Conservation (phyloP, 78 protist genomes). For the Chrysochromulina parva region DNA sequence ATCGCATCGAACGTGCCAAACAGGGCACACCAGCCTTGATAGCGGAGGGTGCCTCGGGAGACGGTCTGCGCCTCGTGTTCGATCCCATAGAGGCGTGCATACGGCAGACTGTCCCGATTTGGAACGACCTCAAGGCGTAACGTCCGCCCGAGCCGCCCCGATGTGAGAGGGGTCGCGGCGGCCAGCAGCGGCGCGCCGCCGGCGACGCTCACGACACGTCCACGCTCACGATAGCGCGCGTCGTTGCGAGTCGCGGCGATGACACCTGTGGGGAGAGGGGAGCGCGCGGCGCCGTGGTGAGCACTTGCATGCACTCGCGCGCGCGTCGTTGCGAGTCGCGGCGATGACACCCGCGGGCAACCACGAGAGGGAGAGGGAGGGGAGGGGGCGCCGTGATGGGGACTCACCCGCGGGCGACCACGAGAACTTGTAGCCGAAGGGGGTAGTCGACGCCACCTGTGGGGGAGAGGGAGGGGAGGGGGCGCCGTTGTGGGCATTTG, state of each 20-base stretch:
- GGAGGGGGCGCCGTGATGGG: too few species aligned
- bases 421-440: slow-evolving; percentile 76
- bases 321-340: slow-evolving; percentile 80
- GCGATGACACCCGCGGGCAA: slow-evolving; percentile 77
- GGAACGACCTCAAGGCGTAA: slow-evolving; percentile 10
- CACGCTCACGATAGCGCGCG: slow-evolving; percentile 36
- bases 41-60: slow-evolving; percentile 32
- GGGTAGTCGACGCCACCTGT: slow-evolving; percentile 69
- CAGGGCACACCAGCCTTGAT: not conserved
- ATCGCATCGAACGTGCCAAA: not conserved
- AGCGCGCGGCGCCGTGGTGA: too few species aligned
- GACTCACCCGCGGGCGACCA: too few species aligned
- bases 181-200: not conserved
- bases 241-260: slow-evolving; percentile 53
- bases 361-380: too few species aligned
- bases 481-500: too few species aligned
- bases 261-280: slow-evolving; percentile 82
- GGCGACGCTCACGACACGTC: not conserved
- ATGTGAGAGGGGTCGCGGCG: not conserved
- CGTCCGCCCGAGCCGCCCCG: not conserved
- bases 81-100: slow-evolving; percentile 11
- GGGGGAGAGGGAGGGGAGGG: too few species aligned
- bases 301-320: too few species aligned
- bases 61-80: not conserved
- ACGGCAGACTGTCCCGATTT: slow-evolving; percentile 33